These are phyloP conservation scores for Brassica cretica DNA, from an alignment of 345 rosid species.

Conservation along the genomic window DNA sequence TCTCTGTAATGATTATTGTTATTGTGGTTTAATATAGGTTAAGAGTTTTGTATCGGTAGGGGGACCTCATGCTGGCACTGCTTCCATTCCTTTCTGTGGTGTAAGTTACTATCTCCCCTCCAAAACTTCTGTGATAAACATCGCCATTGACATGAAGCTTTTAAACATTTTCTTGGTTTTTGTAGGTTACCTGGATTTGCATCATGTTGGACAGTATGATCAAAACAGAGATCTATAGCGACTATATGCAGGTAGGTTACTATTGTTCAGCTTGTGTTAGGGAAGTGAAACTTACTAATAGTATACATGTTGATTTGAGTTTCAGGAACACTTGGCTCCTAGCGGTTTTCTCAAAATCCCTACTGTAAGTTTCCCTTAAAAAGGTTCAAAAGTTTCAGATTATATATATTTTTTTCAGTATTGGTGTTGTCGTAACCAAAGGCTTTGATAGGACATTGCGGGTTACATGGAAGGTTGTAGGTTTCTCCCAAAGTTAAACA, in stretches of 20 bases:
- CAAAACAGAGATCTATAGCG: constrained; percentile 63
- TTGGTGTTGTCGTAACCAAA: constrained; percentile 14
- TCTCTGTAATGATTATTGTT: background rate
- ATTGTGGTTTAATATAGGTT: constrained; percentile 55
- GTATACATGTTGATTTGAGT: constrained; percentile 31
- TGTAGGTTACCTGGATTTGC: constrained; percentile 60
- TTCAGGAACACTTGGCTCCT: constrained; percentile 94
- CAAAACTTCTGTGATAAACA: background rate
- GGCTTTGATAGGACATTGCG: constrained; percentile 37
- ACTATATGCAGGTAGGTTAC: constrained; percentile 60
- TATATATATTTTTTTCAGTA: background rate
- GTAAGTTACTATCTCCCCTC: constrained; percentile 47
- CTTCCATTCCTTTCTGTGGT: constrained; percentile 81
- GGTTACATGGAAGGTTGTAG: constrained; percentile 58
- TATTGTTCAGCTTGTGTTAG: background rate
- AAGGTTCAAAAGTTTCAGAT: background rate
- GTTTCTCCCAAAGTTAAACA: constrained; percentile 76
- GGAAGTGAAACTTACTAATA: background rate
- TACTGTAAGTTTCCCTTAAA: constrained; percentile 50
- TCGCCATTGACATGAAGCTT: background rate
- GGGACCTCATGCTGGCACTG: constrained; percentile 86
- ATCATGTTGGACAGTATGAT: constrained; percentile 63
- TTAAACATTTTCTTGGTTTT: constrained; percentile 3
- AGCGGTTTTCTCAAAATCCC: constrained; percentile 77
- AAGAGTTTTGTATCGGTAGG: constrained; percentile 73